Conservation (phyloP, 1,284 basidiomycete species). For the Cryptococcus sp. region DNA sequence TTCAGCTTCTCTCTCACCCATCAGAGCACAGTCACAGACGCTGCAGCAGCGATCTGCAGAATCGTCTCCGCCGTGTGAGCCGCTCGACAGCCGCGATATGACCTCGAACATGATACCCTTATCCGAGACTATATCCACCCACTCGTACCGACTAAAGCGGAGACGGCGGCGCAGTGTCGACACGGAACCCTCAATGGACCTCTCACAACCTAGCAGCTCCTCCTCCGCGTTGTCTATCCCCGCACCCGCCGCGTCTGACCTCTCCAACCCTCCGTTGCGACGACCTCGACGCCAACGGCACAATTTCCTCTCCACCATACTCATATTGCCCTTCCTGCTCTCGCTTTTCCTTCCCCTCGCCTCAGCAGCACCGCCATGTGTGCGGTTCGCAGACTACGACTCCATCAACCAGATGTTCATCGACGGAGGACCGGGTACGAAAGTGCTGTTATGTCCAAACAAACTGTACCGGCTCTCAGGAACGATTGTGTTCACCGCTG, state of each 20-base stretch:
- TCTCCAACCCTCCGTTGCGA: background rate
- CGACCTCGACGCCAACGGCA: background rate
- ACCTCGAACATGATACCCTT: too few relatives aligned
- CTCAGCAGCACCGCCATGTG: constrained; percentile 31
- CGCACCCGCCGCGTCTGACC: background rate
- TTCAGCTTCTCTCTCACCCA: too few relatives aligned
- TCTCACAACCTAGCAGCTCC: background rate
- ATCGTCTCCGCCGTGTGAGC: too few relatives aligned
- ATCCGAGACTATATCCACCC: too few relatives aligned
- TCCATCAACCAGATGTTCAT: constrained; percentile 48
- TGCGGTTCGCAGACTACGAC: constrained; percentile 44
- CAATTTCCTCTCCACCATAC: constrained; percentile 3
- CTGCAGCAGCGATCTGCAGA: too few relatives aligned
- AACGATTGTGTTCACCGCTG: constrained; percentile 55
- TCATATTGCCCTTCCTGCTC: constrained; percentile 16
- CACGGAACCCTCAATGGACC: too few relatives aligned
- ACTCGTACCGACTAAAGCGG: background rate
- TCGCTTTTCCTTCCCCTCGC: constrained; percentile 15
- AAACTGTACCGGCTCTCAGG: constrained; percentile 50
- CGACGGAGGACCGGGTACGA: constrained; percentile 53
- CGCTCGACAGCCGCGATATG: too few relatives aligned
- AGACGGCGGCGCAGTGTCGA: constrained; percentile 1
- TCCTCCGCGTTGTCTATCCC: background rate
- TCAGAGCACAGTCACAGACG: too few relatives aligned
- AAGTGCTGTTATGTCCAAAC: constrained; percentile 55